A percentile compares a stretch with the other conserved stretches of the same genome.
These are phyloP conservation scores for Lecanicillium sp. DNA, from an alignment of 2,329 filamentous ascomycete genomes.

Conservation along the genomic window DNA sequence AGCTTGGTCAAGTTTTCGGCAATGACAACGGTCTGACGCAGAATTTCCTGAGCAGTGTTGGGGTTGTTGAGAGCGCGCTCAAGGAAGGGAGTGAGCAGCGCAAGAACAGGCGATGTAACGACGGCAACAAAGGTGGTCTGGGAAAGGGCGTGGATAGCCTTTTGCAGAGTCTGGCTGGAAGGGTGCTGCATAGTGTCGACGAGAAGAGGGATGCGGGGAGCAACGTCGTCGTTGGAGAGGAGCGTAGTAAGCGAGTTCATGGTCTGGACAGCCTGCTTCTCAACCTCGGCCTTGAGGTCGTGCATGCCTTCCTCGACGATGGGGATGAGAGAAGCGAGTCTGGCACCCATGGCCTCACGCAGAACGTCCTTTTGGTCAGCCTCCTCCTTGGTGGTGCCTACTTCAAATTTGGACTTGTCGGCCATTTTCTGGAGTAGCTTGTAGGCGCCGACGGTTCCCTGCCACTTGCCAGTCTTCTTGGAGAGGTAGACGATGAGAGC, in stretches of 20 bases:
- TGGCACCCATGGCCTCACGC: conserved; percentile 82
- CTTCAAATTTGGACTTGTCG: conserved; percentile 82
- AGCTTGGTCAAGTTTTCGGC: conserved; percentile 98
- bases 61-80: conserved; percentile 92
- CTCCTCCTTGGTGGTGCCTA: conserved; percentile 72
- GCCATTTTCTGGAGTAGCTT: conserved; percentile 88
- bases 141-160: conserved; percentile 92
- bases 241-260: conserved; percentile 89
- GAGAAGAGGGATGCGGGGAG: conserved; percentile 82
- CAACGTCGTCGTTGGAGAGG: conserved; percentile 94
- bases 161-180: conserved; percentile 79
- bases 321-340: conserved; percentile 81
- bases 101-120: conserved; percentile 91
- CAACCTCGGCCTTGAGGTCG: conserved; percentile 83
- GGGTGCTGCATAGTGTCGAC: conserved; percentile 95
- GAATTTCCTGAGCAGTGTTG: conserved; percentile 83
- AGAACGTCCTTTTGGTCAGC: conserved; percentile 84
- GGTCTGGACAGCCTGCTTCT: conserved; percentile 84
- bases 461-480: conserved; percentile 91
- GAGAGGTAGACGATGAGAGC: conserved; percentile 67
- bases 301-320: conserved; percentile 92
- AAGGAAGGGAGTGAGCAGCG: conserved; percentile 86
- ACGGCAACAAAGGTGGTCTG: conserved; percentile 98
- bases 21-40: conserved; percentile 92
- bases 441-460: conserved; percentile 84